These are phyloP conservation scores for Aspergillus glaucus DNA, from an alignment of 2,329 filamentous ascomycete species.

Conservation along the genomic window DNA sequence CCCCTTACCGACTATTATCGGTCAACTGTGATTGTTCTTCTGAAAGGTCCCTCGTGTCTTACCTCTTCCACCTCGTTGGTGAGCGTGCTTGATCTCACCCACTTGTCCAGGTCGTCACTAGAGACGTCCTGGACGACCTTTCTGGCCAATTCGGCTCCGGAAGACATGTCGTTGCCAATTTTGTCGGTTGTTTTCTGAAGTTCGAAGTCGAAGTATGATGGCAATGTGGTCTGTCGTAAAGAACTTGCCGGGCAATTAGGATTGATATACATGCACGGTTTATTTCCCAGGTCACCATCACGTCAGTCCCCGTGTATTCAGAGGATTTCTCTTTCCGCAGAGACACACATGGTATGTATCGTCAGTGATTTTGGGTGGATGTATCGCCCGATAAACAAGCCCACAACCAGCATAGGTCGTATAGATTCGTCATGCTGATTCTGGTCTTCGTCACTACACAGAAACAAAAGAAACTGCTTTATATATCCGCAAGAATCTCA, in stretches of 20 bases:
- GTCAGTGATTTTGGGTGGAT: too few relatives aligned
- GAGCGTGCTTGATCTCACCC: conserved; percentile 1
- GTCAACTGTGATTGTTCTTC: background rate
- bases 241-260: background rate
- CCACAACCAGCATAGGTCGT: background rate
- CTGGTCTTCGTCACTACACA: too few relatives aligned
- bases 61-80: conserved; percentile 4
- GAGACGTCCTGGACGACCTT: conserved; percentile 2
- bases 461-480: too few relatives aligned
- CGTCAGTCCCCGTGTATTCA: background rate
- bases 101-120: conserved; percentile 1
- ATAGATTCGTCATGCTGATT: background rate
- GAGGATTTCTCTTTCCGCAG: too few relatives aligned
- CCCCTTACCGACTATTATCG: conserved; percentile 14
- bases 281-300: background rate
- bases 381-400: too few relatives aligned
- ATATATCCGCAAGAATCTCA: too few relatives aligned
- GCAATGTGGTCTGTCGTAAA: background rate
- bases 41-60: background rate
- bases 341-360: too few relatives aligned
- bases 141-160: background rate
- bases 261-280: background rate
- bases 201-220: background rate
- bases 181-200: background rate
- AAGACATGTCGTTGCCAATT: background rate